phyloP scores from a whole-genome alignment of 768 basidiomycete species.

The Pilatotrama ljubarskyi region DNA sequence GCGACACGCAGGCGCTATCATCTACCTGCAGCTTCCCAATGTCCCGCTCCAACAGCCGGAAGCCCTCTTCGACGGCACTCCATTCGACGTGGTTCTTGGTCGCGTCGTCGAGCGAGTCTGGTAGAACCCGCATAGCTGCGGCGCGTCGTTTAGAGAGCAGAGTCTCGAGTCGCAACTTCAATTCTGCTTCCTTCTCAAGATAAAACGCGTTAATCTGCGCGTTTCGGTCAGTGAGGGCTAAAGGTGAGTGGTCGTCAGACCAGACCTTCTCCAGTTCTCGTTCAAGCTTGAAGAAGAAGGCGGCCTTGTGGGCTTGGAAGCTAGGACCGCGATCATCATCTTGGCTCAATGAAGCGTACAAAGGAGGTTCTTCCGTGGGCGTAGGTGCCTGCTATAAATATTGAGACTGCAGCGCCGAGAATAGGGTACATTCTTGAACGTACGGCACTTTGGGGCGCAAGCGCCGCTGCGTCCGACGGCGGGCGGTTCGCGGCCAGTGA shows the following conservation, averaged over 20 bases:
- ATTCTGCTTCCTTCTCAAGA: conserved; percentile 93
- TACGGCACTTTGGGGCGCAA: conserved; percentile 47
- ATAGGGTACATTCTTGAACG: conserved; percentile 57
- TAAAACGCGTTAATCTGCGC: conserved; percentile 95
- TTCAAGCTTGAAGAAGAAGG: conserved; percentile 98
- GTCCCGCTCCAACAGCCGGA: conserved; percentile 91
- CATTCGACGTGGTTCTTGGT: conserved; percentile 79
- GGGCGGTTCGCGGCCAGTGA: conserved; percentile 89
- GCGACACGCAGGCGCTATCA: conserved; percentile 18
- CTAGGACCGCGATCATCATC: conserved; percentile 78
- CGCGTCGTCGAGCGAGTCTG: conserved; percentile 63
- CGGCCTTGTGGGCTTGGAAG: conserved; percentile 93
- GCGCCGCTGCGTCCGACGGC: conserved; percentile 84
- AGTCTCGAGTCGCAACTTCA: conserved; percentile 89
- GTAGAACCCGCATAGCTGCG: conserved; percentile 68
- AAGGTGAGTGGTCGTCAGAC: conserved; percentile 6
- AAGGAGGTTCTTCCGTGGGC: conserved; percentile 49
- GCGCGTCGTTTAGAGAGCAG: conserved; percentile 91
- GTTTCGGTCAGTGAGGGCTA: conserved; percentile 1
- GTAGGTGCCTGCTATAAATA: conserved; percentile 26
- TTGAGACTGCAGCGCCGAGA: conserved; percentile 27
- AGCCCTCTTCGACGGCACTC: conserved; percentile 96
- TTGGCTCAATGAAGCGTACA: conserved; percentile 60
- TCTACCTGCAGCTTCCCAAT: conserved; percentile 90
- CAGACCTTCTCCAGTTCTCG: conserved; percentile 90